These are phyloP conservation scores for Cystobasidiaceae sp. DNA, from an alignment of 1,284 basidiomycete genomes.

Conservation along the genomic window DNA sequence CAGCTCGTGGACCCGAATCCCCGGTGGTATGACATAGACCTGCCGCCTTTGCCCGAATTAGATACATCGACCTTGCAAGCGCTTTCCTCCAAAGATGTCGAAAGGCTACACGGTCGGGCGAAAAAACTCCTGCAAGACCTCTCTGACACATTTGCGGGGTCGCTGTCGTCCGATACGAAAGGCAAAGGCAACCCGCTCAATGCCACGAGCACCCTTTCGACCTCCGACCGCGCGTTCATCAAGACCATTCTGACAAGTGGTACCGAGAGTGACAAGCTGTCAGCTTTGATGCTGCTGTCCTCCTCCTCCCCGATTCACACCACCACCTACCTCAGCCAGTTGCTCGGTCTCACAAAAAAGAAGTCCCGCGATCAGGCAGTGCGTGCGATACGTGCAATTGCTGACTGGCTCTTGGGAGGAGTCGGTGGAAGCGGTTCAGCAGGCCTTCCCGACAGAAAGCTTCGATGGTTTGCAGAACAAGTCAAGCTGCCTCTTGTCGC, in stretches of 20 bases:
- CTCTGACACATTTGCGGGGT: conserved; percentile 36
- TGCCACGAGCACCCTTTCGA: conserved; percentile 44
- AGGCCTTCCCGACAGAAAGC: conserved; percentile 60
- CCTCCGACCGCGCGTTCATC: conserved; percentile 73
- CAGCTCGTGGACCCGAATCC: conserved; percentile 55
- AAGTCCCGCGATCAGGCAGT: conserved; percentile 86
- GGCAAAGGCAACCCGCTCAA: conserved; percentile 22
- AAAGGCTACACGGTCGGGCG: conserved; percentile 33
- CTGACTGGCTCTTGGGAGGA: conserved; percentile 78
- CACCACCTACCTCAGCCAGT: conserved; percentile 56
- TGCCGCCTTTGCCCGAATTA: conserved; percentile 49
- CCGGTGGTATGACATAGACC: conserved; percentile 56
- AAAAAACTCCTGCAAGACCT: conserved; percentile 36
- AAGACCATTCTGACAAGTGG: conserved; percentile 76
- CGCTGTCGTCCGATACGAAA: conserved; percentile 34
- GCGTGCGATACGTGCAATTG: conserved; percentile 80
- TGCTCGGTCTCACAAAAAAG: conserved; percentile 68
- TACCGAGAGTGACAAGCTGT: conserved; percentile 88
- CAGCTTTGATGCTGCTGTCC: conserved; percentile 83
- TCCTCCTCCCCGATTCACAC: conserved; percentile 90
- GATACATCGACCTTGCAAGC: conserved; percentile 47
- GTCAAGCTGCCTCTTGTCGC: conserved; percentile 55
- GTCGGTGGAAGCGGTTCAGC: conserved; percentile 67
- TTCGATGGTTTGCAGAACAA: conserved; percentile 89
- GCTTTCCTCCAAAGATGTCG: conserved; percentile 39